These are phyloP conservation scores for Rhizopus microsporus DNA, from an alignment of 371 early-diverging fungal species.

Conservation along the genomic window DNA sequence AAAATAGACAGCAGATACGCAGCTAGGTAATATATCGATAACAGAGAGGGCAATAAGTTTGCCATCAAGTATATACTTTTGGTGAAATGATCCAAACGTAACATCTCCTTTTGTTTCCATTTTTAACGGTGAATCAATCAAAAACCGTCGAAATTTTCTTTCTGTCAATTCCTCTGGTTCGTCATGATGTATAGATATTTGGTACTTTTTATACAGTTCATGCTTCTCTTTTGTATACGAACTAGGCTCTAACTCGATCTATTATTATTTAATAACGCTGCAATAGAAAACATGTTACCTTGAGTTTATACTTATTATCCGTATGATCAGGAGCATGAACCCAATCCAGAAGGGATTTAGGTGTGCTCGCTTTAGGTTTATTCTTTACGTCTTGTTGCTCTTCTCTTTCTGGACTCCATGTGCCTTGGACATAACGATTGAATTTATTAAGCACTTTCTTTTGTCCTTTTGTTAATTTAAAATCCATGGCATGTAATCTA, in stretches of 20 bases:
- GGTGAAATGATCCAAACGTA: conserved; percentile 85
- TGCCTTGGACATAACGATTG: conserved; percentile 56
- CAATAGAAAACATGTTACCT: conserved; percentile 1
- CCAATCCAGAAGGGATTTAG: conserved; percentile 2
- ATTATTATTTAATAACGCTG: neutral
- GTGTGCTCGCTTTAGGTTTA: conserved; percentile 13
- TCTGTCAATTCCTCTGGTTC: conserved; percentile 51
- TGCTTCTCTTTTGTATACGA: conserved; percentile 74
- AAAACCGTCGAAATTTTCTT: conserved; percentile 65
- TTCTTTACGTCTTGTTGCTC: conserved; percentile 11
- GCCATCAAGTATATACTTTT: conserved; percentile 79
- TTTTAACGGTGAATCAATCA: conserved; percentile 76
- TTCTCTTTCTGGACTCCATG: conserved; percentile 27
- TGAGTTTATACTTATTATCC: conserved; percentile 11
- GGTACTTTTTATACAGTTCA: conserved; percentile 79
- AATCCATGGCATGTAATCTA: conserved; percentile 57
- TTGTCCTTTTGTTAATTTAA: conserved; percentile 64
- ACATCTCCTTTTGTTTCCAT: conserved; percentile 2
- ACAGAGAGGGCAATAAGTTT: conserved; percentile 86
- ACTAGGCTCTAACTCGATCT: conserved; percentile 65
- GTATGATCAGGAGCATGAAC: neutral
- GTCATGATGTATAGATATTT: conserved; percentile 79
- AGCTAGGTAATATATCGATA: conserved; percentile 85
- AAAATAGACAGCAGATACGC: conserved; percentile 92
- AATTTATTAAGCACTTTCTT: conserved; percentile 67